These are phyloP conservation scores for Stenogyne calaminthoides DNA, from an alignment of 305 asterid species.

Conservation along the genomic window DNA sequence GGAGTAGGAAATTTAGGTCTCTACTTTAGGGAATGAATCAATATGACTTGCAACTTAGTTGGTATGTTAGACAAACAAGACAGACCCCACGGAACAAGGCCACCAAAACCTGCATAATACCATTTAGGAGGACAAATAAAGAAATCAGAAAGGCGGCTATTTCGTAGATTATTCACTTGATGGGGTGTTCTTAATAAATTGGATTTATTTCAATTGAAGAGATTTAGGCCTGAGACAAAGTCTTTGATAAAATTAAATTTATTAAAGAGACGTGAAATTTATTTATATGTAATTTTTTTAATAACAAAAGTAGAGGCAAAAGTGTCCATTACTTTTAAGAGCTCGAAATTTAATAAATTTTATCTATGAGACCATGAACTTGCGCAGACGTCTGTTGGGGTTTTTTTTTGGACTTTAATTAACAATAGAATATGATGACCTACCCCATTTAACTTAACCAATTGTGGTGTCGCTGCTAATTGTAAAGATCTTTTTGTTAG, in stretches of 20 bases:
- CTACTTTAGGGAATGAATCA: too few species aligned
- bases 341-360: not conserved
- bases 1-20: too few species aligned
- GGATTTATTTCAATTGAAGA: not conserved
- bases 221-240: too few species aligned
- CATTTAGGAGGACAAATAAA: not conserved
- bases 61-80: not conserved
- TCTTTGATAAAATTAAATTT: too few species aligned
- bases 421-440: too few species aligned
- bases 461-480: too few species aligned
- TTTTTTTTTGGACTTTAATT: not conserved
- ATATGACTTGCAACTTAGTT: too few species aligned
- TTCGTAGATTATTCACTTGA: not conserved
- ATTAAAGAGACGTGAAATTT: too few species aligned
- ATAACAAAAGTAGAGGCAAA: not conserved
- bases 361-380: not conserved
- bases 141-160: not conserved
- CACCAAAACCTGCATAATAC: not conserved
- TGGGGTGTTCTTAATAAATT: not conserved
- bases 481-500: not conserved
- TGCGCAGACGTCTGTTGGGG: not conserved
- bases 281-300: too few species aligned
- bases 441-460: not conserved
- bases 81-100: conserved; percentile 15
- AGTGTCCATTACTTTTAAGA: not conserved